phyloP scores from a whole-genome alignment of 2,329 filamentous ascomycete species.

The Rhytidhysteron rufulum region DNA sequence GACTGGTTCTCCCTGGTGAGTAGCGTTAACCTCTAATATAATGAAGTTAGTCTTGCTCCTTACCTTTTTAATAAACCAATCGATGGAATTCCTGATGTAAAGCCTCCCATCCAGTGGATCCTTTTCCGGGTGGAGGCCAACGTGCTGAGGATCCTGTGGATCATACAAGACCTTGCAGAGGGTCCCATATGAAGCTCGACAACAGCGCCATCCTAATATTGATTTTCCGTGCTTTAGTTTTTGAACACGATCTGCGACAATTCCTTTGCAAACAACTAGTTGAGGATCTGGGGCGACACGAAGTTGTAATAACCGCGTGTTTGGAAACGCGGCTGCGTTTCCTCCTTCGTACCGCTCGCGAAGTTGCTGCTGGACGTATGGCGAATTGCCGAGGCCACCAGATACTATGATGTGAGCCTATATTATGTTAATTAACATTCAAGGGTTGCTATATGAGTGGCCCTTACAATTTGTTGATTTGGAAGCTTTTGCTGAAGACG shows the following conservation, averaged over 20 bases:
- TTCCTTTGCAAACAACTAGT: slow-evolving; percentile 53
- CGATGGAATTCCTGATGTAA: slow-evolving; percentile 34
- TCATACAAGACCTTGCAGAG: slow-evolving; percentile 36
- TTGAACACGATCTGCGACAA: slow-evolving; percentile 50
- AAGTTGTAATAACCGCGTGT: slow-evolving; percentile 22
- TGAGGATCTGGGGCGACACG: slow-evolving; percentile 48
- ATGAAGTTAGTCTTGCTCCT: no score
- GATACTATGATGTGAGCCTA: slow-evolving; percentile 39
- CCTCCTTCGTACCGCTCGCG: slow-evolving; percentile 26
- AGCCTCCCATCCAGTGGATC: slow-evolving; percentile 31
- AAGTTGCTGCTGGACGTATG: slow-evolving; percentile 38
- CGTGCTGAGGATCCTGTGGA: slow-evolving; percentile 27
- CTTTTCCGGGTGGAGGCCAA: slow-evolving; percentile 15
- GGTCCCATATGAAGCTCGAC: slow-evolving; percentile 34
- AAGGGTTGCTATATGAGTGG: no score
- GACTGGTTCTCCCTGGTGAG: slow-evolving; percentile 33
- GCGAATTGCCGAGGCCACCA: slow-evolving; percentile 41
- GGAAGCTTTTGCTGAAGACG: slow-evolving; percentile 28
- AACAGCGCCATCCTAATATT: slow-evolving; percentile 41
- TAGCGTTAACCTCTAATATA: no score
- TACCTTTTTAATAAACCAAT: slow-evolving; percentile 37
- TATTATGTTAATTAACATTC: no score
- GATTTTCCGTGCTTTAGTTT: slow-evolving; percentile 41
- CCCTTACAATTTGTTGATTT: slow-evolving; percentile 24
- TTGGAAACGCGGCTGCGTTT: slow-evolving; percentile 14